These are phyloP conservation scores for Pythium graminicola DNA, from an alignment of 352 stramenopile species.

Conservation along the genomic window DNA sequence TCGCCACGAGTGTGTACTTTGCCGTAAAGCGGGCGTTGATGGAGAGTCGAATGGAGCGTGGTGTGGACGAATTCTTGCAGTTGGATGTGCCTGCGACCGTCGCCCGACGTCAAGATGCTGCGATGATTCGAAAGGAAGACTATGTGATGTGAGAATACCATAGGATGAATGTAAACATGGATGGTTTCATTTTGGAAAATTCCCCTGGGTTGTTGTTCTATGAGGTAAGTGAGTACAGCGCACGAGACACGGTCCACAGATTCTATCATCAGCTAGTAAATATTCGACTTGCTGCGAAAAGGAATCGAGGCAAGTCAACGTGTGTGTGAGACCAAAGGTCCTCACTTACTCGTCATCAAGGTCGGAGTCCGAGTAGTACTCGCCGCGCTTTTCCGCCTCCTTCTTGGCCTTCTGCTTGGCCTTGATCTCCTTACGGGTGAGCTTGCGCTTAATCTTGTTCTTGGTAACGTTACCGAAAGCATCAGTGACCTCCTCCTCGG, in stretches of 20 bases:
- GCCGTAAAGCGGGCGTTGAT: slow-evolving; percentile 33
- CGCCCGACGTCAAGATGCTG: slow-evolving; percentile 31
- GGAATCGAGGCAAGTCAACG: slow-evolving; percentile 24
- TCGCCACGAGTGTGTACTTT: slow-evolving; percentile 38
- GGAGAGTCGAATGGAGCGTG: slow-evolving; percentile 30
- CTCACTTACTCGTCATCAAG: slow-evolving; percentile 41
- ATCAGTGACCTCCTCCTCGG: slow-evolving; percentile 73
- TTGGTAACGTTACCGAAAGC: slow-evolving; percentile 82
- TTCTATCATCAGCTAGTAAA: slow-evolving; percentile 31
- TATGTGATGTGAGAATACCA: slow-evolving; percentile 20
- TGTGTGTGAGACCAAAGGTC: slow-evolving; percentile 12
- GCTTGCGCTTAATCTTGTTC: slow-evolving; percentile 88
- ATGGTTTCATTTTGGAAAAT: slow-evolving; percentile 9
- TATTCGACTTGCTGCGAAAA: slow-evolving; percentile 26
- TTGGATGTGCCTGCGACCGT: slow-evolving; percentile 42
- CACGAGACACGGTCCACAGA: slow-evolving; percentile 26
- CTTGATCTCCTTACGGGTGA: slow-evolving; percentile 87
- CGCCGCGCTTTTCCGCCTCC: slow-evolving; percentile 75
- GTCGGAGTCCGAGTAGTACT: slow-evolving; percentile 83
- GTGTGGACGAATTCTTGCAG: slow-evolving; percentile 28
- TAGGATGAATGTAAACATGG: not conserved
- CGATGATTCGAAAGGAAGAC: slow-evolving; percentile 20
- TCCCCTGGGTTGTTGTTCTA: slow-evolving; percentile 6
- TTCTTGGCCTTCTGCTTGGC: slow-evolving; percentile 85
- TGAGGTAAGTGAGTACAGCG: slow-evolving; percentile 18